Base-by-base conservation (phyloP, 106 monocot species). In the Hemerocallis citrina region DNA sequence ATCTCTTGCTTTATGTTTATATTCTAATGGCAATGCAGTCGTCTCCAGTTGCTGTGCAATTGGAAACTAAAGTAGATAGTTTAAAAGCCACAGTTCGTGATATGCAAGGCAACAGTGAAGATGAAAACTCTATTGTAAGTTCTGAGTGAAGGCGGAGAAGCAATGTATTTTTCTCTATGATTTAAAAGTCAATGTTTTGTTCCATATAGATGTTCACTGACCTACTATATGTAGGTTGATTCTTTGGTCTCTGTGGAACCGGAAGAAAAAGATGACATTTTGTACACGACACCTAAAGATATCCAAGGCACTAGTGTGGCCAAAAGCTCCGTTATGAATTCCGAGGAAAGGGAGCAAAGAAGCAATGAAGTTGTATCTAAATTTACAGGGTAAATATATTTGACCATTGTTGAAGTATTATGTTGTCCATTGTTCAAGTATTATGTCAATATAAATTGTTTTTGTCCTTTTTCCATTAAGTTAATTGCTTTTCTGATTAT, bases 381-480 rank as follows among this genome's bases (percentile, higher is more conserved):
- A 65, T 62, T 56, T 35, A 11, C 23, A 52, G n/a, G 57, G 74
- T 74, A 57, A 48, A 55, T 13, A n/a, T 57, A 59, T 31, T 30
- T 31, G 15, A n/a, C 16, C 23, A 6, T 44, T 58, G 31, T 46
- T 20, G 10, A 44, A 28, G 1, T 57, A 24, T n/a, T 34, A n/a
- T 40, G 29, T 52, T 36, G 17, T 38, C 23, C 5, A 32, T 66
- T 14, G 12, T 54, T 55, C 54, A n/a, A 16, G 36, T 21, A n/a
- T 21, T 16, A 54, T 4, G 16, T 15, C 29, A 21, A 2, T 37
- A 15, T 69, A 23, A 27, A 35, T 4, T 29, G 3, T 3, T 50
- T 14, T 37, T 62, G 12, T 61, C 32, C 13, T 46, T 16, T 64
- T 62, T 49, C 24, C 14, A 19, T 11, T 16, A 50, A n/a, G n/a